Evolutionary conservation across 257 asterid species (phyloP).

Genomic region (Ophiorrhiza pumila): DNA sequence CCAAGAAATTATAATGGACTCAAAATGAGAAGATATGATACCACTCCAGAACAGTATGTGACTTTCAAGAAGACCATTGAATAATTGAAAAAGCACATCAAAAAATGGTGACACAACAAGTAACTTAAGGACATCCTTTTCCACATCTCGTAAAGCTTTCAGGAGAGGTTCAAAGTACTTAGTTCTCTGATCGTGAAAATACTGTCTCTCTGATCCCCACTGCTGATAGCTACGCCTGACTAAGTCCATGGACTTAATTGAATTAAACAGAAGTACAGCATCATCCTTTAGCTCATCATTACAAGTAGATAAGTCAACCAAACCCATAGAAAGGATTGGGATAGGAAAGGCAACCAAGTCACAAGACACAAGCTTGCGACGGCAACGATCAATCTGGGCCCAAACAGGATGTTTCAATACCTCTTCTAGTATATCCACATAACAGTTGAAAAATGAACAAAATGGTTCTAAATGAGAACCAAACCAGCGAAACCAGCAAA

Average conservation of each 20-base stretch:
- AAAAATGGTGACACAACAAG: conserved; percentile 52
- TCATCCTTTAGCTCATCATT: conserved; percentile 34
- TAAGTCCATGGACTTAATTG: conserved; percentile 48
- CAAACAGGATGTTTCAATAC: conserved; percentile 72
- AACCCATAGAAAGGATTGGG: conserved; percentile 56
- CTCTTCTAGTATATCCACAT: conserved; percentile 42
- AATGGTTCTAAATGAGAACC: conserved; percentile 49
- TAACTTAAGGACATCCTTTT: conserved; percentile 57
- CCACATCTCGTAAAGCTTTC: conserved; percentile 48
- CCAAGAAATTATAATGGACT: conserved; percentile 49
- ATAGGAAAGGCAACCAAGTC: conserved; percentile 24
- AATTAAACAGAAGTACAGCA: conserved; percentile 36
- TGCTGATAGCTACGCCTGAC: conserved; percentile 74
- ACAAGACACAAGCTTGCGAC: conserved; percentile 37
- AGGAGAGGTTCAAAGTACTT: conserved; percentile 41
- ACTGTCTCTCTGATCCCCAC: conserved; percentile 56
- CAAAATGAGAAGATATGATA: conserved; percentile 30
- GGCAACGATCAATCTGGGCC: conserved; percentile 48
- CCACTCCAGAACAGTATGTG: conserved; percentile 73
- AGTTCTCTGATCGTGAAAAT: conserved; percentile 21
- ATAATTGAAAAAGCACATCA: conserved; percentile 51
- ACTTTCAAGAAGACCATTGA: conserved; percentile 63
- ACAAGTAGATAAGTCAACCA: conserved; percentile 37
- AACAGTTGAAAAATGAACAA: conserved; percentile 45
- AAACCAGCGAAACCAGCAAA: conserved; percentile 72